These are phyloP conservation scores for Ophiosphaerella korrae DNA, from an alignment of 2,329 filamentous ascomycete genomes.

Conservation along the genomic window DNA sequence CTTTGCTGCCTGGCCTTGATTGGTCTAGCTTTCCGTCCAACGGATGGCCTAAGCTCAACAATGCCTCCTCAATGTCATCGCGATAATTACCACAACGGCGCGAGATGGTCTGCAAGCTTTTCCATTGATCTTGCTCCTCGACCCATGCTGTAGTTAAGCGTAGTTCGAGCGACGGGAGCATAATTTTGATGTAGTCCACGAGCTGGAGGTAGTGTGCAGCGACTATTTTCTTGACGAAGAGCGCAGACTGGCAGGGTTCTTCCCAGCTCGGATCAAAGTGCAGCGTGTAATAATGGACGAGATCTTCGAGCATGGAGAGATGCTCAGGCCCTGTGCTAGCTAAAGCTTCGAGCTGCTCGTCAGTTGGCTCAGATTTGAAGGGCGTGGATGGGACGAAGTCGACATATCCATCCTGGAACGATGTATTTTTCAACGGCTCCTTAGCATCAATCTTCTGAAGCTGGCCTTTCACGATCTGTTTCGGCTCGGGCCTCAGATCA, in stretches of 20 bases:
- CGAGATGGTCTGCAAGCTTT: constrained; percentile 37
- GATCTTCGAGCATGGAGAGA: constrained; percentile 33
- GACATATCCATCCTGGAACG: constrained; percentile 40
- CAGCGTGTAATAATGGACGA: constrained; percentile 34
- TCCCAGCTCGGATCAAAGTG: constrained; percentile 30
- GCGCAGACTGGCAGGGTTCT: constrained; percentile 23
- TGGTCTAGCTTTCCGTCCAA: constrained; percentile 14
- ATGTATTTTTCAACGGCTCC: constrained; percentile 15
- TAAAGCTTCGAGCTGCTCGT: neutral
- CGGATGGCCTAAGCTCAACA: constrained; percentile 34
- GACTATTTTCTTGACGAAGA: constrained; percentile 43
- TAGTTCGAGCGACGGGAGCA: constrained; percentile 42
- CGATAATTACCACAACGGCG: constrained; percentile 43
- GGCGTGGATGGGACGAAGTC: constrained; percentile 31
- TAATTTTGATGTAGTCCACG: constrained; percentile 42
- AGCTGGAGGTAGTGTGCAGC: constrained; percentile 41
- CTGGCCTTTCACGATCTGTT: constrained; percentile 11
- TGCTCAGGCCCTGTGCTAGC: constrained; percentile 22
- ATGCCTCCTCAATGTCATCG: constrained; percentile 42
- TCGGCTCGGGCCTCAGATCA: constrained; percentile 17
- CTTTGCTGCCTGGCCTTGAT: neutral
- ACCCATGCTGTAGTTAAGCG: constrained; percentile 39
- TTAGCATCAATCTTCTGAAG: constrained; percentile 4
- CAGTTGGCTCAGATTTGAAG: neutral
- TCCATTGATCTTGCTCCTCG: constrained; percentile 44